Evolutionary conservation across 164 flowering plant species (phyloP), one percentile per base, ranked within the genome.

Genomic region (Echeveria elegans): DNA sequence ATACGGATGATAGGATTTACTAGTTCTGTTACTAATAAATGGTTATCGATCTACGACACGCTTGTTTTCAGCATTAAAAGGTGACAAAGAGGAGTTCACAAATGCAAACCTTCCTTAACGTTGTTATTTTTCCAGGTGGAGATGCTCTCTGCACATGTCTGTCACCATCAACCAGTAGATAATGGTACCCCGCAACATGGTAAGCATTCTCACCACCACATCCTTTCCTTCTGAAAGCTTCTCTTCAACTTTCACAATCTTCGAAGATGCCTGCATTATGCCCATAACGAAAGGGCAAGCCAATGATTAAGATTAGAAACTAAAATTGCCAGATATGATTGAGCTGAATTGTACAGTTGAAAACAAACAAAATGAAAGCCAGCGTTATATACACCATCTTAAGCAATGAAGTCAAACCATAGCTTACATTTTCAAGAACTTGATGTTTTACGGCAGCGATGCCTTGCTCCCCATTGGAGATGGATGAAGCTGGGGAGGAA

Each of bases 201-300:
- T 95, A 92, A 34, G 99, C 96, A 84, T 95, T 95, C 73, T 89
- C 97, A 67, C 99, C 99, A 75, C 89, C 92, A 97, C 99, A 95
- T 66, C 97, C 97, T 78, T 85, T 92, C n/a, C n/a, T n/a, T n/a
- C n/a, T 32, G 97, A 84, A 58, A 92, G 74, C 72, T 83, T 95
- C 79, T 95, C 97, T 77, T 95, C 99, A 66, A 95, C 89, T 81
- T 84, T 88, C 63, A 77, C 56, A 36, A 87, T 84, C 81, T 86
- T 87, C 52, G 77, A 61, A 47, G 96, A 81, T 69, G 90, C 96
- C 99, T 92, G 60, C 16, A 53, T 53, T 9, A 24, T 53, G 31
- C 18, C 15, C 60, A 53, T 53, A 12, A 28, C n/a, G n/a, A n/a
- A n/a, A n/a, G n/a, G n/a, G n/a, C n/a, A 26, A 19, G 4, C 1